These are phyloP conservation scores for Pythium rishiriense DNA, from an alignment of 352 stramenopile genomes.

Conservation along the genomic window DNA sequence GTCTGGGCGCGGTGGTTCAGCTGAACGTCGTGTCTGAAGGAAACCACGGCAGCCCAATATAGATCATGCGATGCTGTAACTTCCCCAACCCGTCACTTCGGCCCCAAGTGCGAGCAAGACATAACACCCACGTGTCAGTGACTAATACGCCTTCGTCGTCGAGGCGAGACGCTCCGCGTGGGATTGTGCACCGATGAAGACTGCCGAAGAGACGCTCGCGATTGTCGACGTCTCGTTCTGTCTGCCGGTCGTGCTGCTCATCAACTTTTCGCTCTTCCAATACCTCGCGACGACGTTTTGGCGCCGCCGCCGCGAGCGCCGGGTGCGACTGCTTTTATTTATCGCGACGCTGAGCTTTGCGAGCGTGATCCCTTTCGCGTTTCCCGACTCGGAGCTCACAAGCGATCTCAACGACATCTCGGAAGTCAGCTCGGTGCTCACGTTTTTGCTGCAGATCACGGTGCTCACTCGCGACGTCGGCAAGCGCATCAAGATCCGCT, in stretches of 20 bases:
- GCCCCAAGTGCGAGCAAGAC: too few relatives aligned
- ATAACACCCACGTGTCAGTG: too few relatives aligned
- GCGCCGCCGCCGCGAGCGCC: background rate
- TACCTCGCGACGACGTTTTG: constrained; percentile 29
- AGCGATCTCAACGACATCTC: constrained; percentile 26
- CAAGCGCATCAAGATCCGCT: constrained; percentile 19
- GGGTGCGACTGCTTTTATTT: constrained; percentile 11
- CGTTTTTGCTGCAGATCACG: constrained; percentile 30
- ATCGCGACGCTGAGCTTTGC: constrained; percentile 15
- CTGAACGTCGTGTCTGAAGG: too few relatives aligned
- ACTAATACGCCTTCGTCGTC: too few relatives aligned
- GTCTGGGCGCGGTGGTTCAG: too few relatives aligned
- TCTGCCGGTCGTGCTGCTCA: constrained; percentile 25
- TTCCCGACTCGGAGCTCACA: constrained; percentile 1
- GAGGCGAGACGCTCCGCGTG: too few relatives aligned
- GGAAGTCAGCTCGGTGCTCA: constrained; percentile 20
- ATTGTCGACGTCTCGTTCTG: constrained; percentile 1
- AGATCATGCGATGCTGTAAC: too few relatives aligned
- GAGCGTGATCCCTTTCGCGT: constrained; percentile 17
- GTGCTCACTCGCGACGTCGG: constrained; percentile 25
- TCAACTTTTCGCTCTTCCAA: constrained; percentile 37
- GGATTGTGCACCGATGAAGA: background rate
- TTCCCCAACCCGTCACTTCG: too few relatives aligned
- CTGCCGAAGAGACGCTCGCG: background rate
- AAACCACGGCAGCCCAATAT: too few relatives aligned